These are phyloP conservation scores for Musa beccarii DNA, from an alignment of 176 grass and related monocot genomes.

Conservation along the genomic window DNA sequence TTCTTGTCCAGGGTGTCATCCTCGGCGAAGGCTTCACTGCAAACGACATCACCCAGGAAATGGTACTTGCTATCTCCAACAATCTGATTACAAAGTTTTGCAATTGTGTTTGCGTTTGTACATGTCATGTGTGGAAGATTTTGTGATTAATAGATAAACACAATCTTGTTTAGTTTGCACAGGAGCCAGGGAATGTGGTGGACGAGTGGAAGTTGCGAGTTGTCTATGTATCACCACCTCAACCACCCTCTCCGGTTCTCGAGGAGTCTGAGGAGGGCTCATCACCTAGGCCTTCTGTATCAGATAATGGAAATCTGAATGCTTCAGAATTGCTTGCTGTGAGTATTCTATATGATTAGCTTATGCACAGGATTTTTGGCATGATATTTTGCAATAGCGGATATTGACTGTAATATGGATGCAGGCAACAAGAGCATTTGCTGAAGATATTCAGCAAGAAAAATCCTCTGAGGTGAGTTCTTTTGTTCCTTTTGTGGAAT, in stretches of 20 bases:
- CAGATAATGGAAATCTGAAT: slow-evolving; percentile 29
- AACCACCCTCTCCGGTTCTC: slow-evolving; percentile 33
- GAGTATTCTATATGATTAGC: slow-evolving; percentile 8
- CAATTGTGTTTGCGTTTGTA: background rate
- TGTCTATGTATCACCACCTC: slow-evolving; percentile 40
- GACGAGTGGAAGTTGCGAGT: slow-evolving; percentile 46
- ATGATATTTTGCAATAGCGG: slow-evolving; percentile 2
- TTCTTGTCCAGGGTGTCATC: slow-evolving; percentile 51
- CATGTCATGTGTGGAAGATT: background rate
- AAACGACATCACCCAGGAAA: slow-evolving; percentile 42
- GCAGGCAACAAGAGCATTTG: slow-evolving; percentile 38
- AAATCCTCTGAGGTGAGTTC: slow-evolving; percentile 34
- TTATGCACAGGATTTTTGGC: background rate
- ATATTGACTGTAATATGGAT: slow-evolving; percentile 16
- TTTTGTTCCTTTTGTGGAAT: background rate
- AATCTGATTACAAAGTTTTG: background rate
- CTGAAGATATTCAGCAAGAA: slow-evolving; percentile 23
- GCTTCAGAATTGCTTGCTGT: slow-evolving; percentile 36
- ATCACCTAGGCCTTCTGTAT: slow-evolving; percentile 26
- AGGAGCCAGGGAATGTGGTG: slow-evolving; percentile 29
- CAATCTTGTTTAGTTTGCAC: slow-evolving; percentile 33
- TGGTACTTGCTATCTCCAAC: slow-evolving; percentile 15
- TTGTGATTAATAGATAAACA: background rate
- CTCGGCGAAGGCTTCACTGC: slow-evolving; percentile 18
- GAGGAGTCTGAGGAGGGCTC: slow-evolving; percentile 33